Percentiles rank a stretch among this genome's conserved stretches.
These are phyloP conservation scores for Chaetomium olivaceum DNA, from an alignment of 2,329 filamentous ascomycete species.

Conservation along the genomic window DNA sequence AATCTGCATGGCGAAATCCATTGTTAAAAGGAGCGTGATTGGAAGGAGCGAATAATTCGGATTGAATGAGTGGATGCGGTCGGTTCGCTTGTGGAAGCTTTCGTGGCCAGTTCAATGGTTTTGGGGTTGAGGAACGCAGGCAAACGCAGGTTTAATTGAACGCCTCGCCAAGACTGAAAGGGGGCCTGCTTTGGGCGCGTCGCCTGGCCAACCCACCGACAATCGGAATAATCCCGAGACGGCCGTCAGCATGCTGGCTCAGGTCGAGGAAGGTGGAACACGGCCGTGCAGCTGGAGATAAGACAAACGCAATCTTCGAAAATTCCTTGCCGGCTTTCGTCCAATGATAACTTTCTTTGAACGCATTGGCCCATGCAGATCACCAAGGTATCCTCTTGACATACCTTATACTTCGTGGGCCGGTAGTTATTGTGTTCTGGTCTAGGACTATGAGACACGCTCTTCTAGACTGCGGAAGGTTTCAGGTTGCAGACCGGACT, in stretches of 20 bases:
- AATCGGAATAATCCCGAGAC: neutral
- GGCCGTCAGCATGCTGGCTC: neutral
- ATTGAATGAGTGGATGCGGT: slow-evolving; percentile 9
- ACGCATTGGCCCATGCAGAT: too few relatives aligned
- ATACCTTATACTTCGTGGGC: too few relatives aligned
- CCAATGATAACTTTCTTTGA: too few relatives aligned
- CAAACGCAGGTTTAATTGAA: neutral
- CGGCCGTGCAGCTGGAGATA: too few relatives aligned
- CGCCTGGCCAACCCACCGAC: neutral
- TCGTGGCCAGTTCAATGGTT: neutral
- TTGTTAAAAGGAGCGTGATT: slow-evolving; percentile 5
- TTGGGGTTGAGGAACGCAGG: neutral
- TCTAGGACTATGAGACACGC: too few relatives aligned
- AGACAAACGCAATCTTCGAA: too few relatives aligned
- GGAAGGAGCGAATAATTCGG: slow-evolving; percentile 4
- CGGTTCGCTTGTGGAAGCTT: neutral
- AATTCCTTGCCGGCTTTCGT: too few relatives aligned
- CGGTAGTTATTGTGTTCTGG: too few relatives aligned
- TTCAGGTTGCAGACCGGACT: too few relatives aligned
- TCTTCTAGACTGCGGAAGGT: too few relatives aligned
- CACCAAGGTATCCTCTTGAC: too few relatives aligned
- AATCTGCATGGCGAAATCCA: slow-evolving; percentile 15
- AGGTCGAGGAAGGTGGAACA: too few relatives aligned
- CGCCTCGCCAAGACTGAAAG: neutral
- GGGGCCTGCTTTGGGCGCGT: neutral